Conservation (phyloP, 208 protist genomes). For the Acanthamoeba sp. region DNA sequence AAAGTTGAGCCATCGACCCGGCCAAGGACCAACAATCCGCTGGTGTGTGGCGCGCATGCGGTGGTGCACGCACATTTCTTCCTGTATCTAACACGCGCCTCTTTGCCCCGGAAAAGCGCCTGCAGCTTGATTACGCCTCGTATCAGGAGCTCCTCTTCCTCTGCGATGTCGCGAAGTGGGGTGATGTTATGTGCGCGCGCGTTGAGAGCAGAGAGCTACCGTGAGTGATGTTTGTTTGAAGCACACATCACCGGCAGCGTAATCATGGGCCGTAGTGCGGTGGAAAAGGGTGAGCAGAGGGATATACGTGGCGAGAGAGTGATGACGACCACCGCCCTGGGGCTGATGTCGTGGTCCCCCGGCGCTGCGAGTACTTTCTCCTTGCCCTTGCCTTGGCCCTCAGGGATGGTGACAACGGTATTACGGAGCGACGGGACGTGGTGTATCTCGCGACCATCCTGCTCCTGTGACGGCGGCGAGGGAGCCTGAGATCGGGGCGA, state of each 20-base stretch:
- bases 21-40: too few relatives aligned
- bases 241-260: too few relatives aligned
- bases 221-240: too few relatives aligned
- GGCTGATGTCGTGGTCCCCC: neutral
- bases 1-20: too few relatives aligned
- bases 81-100: slow-evolving; percentile 6
- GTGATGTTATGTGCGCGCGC: too few relatives aligned
- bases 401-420: neutral
- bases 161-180: neutral
- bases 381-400: neutral
- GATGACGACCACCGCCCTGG: neutral
- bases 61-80: neutral
- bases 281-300: neutral
- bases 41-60: too few relatives aligned
- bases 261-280: too few relatives aligned
- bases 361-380: neutral
- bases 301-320: neutral
- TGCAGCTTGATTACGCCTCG: slow-evolving; percentile 4
- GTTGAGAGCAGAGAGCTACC: too few relatives aligned
- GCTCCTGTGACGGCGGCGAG: slow-evolving; percentile 14
- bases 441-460: neutral
- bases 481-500: neutral
- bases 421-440: neutral
- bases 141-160: slow-evolving; percentile 25
- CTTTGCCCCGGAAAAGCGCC: neutral